Percentiles rank a stretch among this genome's conserved stretches.
phyloP scores from a whole-genome alignment of 1,284 basidiomycete species.

The Apiotrichum brassicae region DNA sequence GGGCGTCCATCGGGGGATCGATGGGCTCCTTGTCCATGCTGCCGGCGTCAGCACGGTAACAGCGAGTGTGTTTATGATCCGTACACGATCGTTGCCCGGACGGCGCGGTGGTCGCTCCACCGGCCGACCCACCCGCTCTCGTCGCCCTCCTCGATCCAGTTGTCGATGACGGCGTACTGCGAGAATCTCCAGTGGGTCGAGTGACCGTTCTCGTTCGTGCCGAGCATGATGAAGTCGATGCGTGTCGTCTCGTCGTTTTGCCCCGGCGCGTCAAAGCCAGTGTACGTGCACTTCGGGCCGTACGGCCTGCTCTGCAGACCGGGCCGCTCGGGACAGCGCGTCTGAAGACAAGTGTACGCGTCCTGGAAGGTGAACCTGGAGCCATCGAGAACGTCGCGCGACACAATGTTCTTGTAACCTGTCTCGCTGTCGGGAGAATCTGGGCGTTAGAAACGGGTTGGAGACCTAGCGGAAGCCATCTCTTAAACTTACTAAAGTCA shows the following conservation, averaged over 20 bases:
- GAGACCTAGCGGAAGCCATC: no score
- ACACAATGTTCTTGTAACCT: conserved; percentile 42
- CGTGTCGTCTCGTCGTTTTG: conserved; percentile 14
- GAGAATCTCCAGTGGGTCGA: conserved; percentile 18
- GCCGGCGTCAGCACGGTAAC: no score
- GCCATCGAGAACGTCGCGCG: conserved; percentile 20
- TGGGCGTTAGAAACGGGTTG: conserved; percentile 11
- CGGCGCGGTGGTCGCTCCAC: conserved; percentile 43
- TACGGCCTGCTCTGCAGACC: conserved; percentile 26
- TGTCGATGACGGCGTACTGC: conserved; percentile 37
- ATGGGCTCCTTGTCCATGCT: no score
- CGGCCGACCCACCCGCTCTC: conserved; percentile 33
- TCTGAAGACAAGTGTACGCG: conserved; percentile 23
- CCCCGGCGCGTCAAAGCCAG: conserved; percentile 32
- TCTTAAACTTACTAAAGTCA: conserved; percentile 37
- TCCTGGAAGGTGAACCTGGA: conserved; percentile 34
- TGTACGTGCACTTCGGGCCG: conserved; percentile 34
- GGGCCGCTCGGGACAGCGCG: conserved; percentile 5
- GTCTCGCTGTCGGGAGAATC: conserved; percentile 41
- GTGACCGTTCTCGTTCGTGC: conserved; percentile 3
- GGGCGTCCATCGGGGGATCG: no score
- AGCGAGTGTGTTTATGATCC: no score
- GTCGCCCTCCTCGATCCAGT: conserved; percentile 36
- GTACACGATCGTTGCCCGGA: conserved; percentile 23
- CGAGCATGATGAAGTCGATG: conserved; percentile 43